Conservation (phyloP, 2,329 filamentous ascomycete species). For the Pseudogymnoascus sp. region DNA sequence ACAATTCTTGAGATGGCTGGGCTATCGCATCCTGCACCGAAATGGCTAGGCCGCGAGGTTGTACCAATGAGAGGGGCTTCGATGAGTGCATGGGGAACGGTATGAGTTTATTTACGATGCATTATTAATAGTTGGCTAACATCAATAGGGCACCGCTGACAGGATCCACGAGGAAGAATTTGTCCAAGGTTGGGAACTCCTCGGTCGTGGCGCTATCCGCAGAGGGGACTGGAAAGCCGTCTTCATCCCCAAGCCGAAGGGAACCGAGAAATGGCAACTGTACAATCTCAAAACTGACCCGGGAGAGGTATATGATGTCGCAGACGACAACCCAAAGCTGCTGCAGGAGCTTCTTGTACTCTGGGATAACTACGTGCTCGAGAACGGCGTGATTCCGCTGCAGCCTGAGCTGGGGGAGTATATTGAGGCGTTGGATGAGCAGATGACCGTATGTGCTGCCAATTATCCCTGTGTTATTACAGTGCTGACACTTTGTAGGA, state of each 20-base stretch:
- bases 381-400: conserved; percentile 53
- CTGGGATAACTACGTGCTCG: conserved; percentile 52
- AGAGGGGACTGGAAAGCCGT: conserved; percentile 52
- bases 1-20: conserved; percentile 37
- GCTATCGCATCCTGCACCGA: conserved; percentile 32
- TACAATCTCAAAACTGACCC: conserved; percentile 47
- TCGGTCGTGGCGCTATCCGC: conserved; percentile 44
- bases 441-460: conserved; percentile 42
- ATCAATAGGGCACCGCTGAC: conserved; percentile 24
- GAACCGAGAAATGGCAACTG: conserved; percentile 49
- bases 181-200: conserved; percentile 50
- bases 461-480: not conserved
- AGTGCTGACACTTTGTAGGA: conserved; percentile 29
- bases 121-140: conserved; percentile 10
- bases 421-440: conserved; percentile 53
- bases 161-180: conserved; percentile 44
- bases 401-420: conserved; percentile 51
- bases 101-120: not conserved
- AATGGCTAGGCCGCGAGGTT: conserved; percentile 40
- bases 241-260: conserved; percentile 49
- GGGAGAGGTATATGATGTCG: conserved; percentile 42
- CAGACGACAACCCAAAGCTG: conserved; percentile 35
- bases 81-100: conserved; percentile 33
- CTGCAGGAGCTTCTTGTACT: conserved; percentile 42
- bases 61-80: conserved; percentile 46